Percentiles rank a stretch among this genome's conserved stretches.
These are phyloP conservation scores for Kazachstania kunashirensis DNA, from an alignment of 805 yeast species.

Conservation along the genomic window DNA sequence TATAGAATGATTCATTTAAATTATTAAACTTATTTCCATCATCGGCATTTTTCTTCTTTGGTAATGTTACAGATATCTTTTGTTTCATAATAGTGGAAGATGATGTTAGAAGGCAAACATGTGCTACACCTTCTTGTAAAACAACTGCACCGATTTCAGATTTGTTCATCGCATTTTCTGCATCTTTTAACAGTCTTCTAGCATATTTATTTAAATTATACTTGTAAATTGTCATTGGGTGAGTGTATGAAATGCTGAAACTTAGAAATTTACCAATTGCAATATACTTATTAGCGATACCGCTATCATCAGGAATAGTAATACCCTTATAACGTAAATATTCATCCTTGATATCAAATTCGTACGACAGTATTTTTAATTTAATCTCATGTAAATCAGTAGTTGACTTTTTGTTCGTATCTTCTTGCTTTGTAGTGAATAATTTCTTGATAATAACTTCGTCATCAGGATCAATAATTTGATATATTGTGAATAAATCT, in stretches of 20 bases:
- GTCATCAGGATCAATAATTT: slow-evolving; percentile 68
- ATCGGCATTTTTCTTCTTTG: slow-evolving; percentile 76
- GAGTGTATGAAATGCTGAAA: slow-evolving; percentile 62
- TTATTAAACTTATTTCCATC: slow-evolving; percentile 71
- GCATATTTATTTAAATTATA: slow-evolving; percentile 71
- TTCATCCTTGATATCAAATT: slow-evolving; percentile 69
- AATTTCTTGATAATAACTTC: slow-evolving; percentile 57
- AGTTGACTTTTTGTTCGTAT: slow-evolving; percentile 45
- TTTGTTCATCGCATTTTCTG: slow-evolving; percentile 65
- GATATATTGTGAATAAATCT: slow-evolving; percentile 83
- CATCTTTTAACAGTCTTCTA: slow-evolving; percentile 50
- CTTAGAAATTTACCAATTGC: slow-evolving; percentile 83
- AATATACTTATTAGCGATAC: slow-evolving; percentile 56
- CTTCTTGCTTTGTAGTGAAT: slow-evolving; percentile 54
- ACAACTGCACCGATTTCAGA: slow-evolving; percentile 93
- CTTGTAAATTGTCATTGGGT: slow-evolving; percentile 58
- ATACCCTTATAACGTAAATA: slow-evolving; percentile 72
- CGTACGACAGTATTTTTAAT: slow-evolving; percentile 54
- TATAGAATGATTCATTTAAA: slow-evolving; percentile 59
- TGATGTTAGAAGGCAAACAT: slow-evolving; percentile 78
- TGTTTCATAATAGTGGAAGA: slow-evolving; percentile 74
- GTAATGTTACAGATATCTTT: slow-evolving; percentile 72
- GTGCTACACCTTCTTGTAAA: slow-evolving; percentile 88
- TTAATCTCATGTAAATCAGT: slow-evolving; percentile 51
- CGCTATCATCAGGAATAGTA: slow-evolving; percentile 34